Conservation (phyloP, 2,329 filamentous ascomycete species). For the Neobulgaria alba region DNA sequence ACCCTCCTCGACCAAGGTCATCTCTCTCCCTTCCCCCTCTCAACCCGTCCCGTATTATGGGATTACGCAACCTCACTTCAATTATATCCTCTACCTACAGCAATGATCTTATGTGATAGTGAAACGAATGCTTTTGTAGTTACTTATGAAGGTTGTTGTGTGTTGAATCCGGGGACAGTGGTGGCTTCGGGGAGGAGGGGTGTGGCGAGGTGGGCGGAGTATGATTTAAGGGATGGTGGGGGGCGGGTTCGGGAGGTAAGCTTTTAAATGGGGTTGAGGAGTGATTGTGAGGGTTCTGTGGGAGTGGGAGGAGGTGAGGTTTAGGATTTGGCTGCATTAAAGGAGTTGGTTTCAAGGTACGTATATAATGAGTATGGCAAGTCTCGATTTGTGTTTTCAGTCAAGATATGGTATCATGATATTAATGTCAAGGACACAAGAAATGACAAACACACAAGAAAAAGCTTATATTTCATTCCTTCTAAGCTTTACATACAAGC, state of each 20-base stretch:
- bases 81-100: slow-evolving; percentile 81
- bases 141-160: slow-evolving; percentile 91
- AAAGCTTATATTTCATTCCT: no score
- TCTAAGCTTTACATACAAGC: no score
- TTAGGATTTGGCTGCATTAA: no score
- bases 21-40: slow-evolving; percentile 77
- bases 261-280: no score
- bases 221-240: slow-evolving; percentile 44
- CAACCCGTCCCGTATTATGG: slow-evolving; percentile 78
- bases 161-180: slow-evolving; percentile 82
- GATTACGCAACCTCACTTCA: slow-evolving; percentile 70
- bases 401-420: no score
- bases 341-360: no score
- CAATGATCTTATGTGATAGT: slow-evolving; percentile 73
- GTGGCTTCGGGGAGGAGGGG: slow-evolving; percentile 60
- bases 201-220: slow-evolving; percentile 79
- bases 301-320: no score
- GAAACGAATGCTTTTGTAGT: slow-evolving; percentile 76
- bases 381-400: no score
- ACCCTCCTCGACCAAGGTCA: slow-evolving; percentile 87
- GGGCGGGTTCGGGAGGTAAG: slow-evolving; percentile 25
- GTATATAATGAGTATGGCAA: no score
- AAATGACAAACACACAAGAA: no score
- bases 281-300: no score
- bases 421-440: no score